Percentiles rank a stretch among this genome's conserved stretches.
Conservation (phyloP, 129 eudicot genomes). For the Smallanthus sonchifolius region DNA sequence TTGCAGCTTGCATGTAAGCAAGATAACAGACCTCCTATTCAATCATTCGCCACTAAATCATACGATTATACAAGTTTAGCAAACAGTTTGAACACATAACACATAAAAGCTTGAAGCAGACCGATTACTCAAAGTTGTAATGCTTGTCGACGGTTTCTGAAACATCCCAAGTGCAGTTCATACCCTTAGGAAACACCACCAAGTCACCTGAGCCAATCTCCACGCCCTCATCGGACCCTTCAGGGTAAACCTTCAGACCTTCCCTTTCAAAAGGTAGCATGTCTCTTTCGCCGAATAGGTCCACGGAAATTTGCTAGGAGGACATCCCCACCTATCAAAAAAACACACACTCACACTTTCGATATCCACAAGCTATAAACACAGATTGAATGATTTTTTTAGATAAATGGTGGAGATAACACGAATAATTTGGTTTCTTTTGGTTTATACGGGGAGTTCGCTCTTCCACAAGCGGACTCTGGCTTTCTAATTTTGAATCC, state of each 20-base stretch:
- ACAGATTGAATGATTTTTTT: too few relatives aligned
- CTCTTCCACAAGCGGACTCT: too few relatives aligned
- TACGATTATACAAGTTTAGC: neutral
- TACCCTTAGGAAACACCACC: slow-evolving; percentile 84
- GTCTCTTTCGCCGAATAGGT: slow-evolving; percentile 79
- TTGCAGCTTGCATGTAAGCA: neutral
- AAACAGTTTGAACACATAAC: neutral
- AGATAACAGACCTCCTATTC: neutral
- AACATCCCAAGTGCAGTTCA: slow-evolving; percentile 99
- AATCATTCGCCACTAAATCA: neutral
- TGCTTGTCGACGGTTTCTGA: slow-evolving; percentile 91
- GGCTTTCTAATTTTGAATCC: too few relatives aligned
- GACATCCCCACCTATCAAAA: slow-evolving; percentile 90
- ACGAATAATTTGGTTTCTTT: too few relatives aligned
- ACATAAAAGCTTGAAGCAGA: neutral
- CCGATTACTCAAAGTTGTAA: slow-evolving; percentile 52
- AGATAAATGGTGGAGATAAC: too few relatives aligned
- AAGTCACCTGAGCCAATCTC: slow-evolving; percentile 90
- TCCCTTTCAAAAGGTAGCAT: slow-evolving; percentile 75
- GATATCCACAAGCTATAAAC: neutral
- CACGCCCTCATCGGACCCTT: slow-evolving; percentile 72
- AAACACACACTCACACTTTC: slow-evolving; percentile 4
- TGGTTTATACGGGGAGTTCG: too few relatives aligned
- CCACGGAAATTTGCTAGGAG: slow-evolving; percentile 99
- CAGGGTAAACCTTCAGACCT: slow-evolving; percentile 91